These are phyloP conservation scores for Linnemannia exigua DNA, from an alignment of 192 early-diverging fungal species.

Conservation along the genomic window DNA sequence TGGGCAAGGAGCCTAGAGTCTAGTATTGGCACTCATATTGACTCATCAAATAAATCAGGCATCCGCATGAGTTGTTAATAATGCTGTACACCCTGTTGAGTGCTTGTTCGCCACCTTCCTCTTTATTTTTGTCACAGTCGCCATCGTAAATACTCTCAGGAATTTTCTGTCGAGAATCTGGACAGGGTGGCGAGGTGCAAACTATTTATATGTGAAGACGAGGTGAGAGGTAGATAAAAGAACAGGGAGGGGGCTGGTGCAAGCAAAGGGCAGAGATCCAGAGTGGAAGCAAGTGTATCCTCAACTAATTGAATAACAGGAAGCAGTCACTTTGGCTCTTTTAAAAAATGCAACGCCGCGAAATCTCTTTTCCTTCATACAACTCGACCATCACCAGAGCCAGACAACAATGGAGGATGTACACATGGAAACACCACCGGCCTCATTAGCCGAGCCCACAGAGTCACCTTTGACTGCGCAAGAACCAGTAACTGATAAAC, in stretches of 20 bases:
- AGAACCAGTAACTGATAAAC: background rate
- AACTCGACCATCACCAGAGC: background rate
- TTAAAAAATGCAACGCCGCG: background rate
- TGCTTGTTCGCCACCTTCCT: background rate
- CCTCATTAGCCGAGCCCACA: background rate
- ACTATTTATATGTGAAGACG: too few relatives aligned
- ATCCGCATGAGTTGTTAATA: slow-evolving; percentile 9
- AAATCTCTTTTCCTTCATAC: background rate
- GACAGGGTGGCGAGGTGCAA: slow-evolving; percentile 12
- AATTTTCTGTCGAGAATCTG: slow-evolving; percentile 2
- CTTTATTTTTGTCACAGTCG: background rate
- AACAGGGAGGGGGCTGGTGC: too few relatives aligned
- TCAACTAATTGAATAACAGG: too few relatives aligned
- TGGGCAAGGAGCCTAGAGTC: background rate
- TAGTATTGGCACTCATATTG: slow-evolving; percentile 5
- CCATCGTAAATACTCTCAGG: background rate
- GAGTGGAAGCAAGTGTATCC: too few relatives aligned
- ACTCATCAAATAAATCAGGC: slow-evolving; percentile 1
- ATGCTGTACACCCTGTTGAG: slow-evolving; percentile 1
- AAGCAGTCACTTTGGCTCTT: background rate
- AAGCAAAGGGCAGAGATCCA: too few relatives aligned
- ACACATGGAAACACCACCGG: slow-evolving; percentile 38
- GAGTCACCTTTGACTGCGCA: background rate
- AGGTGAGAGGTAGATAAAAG: too few relatives aligned
- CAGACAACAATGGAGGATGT: slow-evolving; percentile 18